Evolutionary conservation across 1,139 yeast genomes (phyloP).

Genomic region (Yamadazyma siamensis): DNA sequence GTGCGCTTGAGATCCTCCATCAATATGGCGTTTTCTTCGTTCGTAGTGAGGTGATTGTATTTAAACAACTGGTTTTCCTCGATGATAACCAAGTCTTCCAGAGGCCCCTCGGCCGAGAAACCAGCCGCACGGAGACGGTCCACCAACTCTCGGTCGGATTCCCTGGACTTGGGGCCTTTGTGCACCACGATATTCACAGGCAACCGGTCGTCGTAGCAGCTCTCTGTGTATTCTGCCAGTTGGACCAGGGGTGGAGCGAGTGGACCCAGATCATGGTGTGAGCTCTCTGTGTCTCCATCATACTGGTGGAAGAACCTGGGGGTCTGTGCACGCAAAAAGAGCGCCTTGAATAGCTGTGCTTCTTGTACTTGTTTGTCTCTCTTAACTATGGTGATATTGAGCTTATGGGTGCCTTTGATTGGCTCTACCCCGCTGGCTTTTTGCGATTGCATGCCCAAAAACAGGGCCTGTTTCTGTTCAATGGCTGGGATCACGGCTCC

Average conservation of each 20-base stretch:
- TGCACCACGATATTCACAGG: constrained; percentile 12
- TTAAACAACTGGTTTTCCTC: constrained; percentile 9
- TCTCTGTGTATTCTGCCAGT: no score
- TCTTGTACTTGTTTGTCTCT: constrained; percentile 8
- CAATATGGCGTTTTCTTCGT: constrained; percentile 9
- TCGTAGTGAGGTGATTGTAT: constrained; percentile 3
- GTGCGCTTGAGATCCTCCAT: constrained; percentile 10
- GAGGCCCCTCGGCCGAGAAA: not conserved
- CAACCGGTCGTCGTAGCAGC: constrained; percentile 11
- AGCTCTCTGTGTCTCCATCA: constrained; percentile 8
- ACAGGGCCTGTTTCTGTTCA: no score
- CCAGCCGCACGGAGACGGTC: constrained; percentile 9
- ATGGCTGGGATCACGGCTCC: no score
- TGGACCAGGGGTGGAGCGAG: no score
- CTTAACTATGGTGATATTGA: constrained; percentile 9
- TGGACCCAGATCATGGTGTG: no score
- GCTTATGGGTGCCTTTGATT: constrained; percentile 5
- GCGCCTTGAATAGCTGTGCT: constrained; percentile 10
- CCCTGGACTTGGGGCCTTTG: constrained; percentile 9
- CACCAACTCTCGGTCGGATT: constrained; percentile 10
- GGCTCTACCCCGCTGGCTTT: no score
- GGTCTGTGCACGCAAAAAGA: constrained; percentile 8
- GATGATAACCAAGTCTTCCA: constrained; percentile 7
- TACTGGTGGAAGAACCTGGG: constrained; percentile 5
- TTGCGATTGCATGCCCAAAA: no score